These are phyloP conservation scores for Opeltia flavorubescens DNA, from an alignment of 495 filamentous ascomycete species.

Conservation along the genomic window DNA sequence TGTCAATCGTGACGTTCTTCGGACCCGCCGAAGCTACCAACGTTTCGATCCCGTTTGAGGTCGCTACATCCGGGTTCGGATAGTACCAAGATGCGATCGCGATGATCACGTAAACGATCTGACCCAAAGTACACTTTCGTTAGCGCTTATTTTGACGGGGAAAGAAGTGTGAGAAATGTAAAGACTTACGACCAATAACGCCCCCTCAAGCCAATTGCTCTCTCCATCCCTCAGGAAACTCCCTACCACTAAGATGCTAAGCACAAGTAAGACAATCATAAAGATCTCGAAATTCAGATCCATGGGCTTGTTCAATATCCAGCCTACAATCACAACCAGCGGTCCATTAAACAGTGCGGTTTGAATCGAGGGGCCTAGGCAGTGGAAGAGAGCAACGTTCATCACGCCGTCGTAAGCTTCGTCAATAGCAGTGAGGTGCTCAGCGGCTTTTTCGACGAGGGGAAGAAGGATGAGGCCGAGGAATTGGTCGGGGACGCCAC, in stretches of 20 bases:
- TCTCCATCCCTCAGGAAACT: conserved; percentile 2
- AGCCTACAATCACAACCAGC: background rate
- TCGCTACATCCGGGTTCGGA: background rate
- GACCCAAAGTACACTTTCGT: background rate
- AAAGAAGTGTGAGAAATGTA: background rate
- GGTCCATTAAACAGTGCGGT: background rate
- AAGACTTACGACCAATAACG: background rate
- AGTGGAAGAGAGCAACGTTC: conserved; percentile 2
- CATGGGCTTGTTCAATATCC: background rate
- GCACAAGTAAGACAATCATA: conserved; percentile 2
- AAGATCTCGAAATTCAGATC: conserved; percentile 4
- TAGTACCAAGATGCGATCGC: conserved; percentile 3
- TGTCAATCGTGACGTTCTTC: background rate
- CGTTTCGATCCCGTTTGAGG: background rate
- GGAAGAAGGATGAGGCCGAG: conserved; percentile 3
- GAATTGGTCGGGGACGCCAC: conserved; percentile 1
- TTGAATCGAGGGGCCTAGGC: conserved; percentile 1
- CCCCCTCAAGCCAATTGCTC: conserved; percentile 1
- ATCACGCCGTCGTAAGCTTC: conserved; percentile 3
- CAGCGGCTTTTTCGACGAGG: conserved; percentile 3
- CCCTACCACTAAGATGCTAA: conserved; percentile 1
- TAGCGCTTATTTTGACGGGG: background rate
- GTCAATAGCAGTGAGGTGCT: conserved; percentile 2
- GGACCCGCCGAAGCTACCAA: background rate
- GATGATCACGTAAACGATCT: conserved; percentile 1